Percentiles rank a stretch among this genome's conserved stretches.
phyloP scores from a whole-genome alignment of 2,329 filamentous ascomycete species.

The Aspergillus aculeatus region DNA sequence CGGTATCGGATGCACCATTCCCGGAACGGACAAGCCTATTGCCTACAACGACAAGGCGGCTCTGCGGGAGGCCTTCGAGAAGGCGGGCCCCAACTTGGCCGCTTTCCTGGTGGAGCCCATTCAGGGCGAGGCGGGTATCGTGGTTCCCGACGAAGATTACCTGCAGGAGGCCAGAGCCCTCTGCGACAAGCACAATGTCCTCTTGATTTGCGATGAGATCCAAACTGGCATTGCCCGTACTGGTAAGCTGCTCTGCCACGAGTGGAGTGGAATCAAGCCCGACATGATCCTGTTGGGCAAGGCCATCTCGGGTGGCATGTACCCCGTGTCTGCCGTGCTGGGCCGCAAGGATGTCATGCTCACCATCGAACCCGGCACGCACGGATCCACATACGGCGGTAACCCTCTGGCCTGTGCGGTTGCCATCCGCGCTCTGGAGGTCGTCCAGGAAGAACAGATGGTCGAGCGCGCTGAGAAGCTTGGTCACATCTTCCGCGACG shows the following conservation, averaged over 20 bases:
- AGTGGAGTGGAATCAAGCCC: conserved; percentile 94
- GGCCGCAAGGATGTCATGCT: conserved; percentile 90
- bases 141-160: conserved; percentile 90
- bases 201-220: conserved; percentile 97
- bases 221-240: conserved; percentile 97
- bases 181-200: conserved; percentile 92
- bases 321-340: conserved; percentile 93
- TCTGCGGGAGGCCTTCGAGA: conserved; percentile 74
- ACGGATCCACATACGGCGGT: conserved; percentile 97
- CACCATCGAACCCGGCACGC: conserved; percentile 91
- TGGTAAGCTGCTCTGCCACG: conserved; percentile 86
- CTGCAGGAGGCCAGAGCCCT: conserved; percentile 74
- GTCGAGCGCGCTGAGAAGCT: conserved; percentile 77
- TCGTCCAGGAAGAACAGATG: conserved; percentile 88
- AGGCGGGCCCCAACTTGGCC: conserved; percentile 79
- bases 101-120: conserved; percentile 96
- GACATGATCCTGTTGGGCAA: conserved; percentile 95
- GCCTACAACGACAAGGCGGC: conserved; percentile 83
- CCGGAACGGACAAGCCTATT: conserved; percentile 73
- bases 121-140: conserved; percentile 94
- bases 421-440: conserved; percentile 89
- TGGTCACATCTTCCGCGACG: conserved; percentile 78
- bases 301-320: conserved; percentile 97
- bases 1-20: conserved; percentile 74
- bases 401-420: conserved; percentile 95